phyloP scores from a whole-genome alignment of 2,329 filamentous ascomycete species.

The Aspergillus spinulosporus region DNA sequence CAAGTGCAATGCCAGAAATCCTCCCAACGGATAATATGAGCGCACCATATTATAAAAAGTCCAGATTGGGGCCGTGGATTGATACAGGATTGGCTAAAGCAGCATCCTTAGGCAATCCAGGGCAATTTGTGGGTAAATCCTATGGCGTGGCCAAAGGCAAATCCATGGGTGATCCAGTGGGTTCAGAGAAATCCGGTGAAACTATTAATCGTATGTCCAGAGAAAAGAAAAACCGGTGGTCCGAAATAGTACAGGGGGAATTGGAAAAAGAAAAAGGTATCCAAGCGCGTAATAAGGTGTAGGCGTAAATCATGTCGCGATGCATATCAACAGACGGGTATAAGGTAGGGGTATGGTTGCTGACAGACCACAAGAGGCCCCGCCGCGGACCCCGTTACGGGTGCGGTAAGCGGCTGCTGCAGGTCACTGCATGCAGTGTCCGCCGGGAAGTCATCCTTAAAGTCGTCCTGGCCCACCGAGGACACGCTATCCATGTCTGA shows the following conservation, averaged over 20 bases:
- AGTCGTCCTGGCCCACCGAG: conserved; percentile 36
- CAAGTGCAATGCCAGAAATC: not conserved
- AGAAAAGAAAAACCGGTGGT: conserved; percentile 14
- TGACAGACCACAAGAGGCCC: conserved; percentile 30
- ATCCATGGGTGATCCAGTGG: conserved; percentile 9
- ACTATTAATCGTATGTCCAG: conserved; percentile 25
- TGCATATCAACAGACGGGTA: conserved; percentile 31
- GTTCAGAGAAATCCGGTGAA: conserved; percentile 18
- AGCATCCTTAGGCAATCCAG: not conserved
- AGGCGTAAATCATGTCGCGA: conserved; percentile 7
- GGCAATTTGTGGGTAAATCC: not conserved
- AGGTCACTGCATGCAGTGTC: conserved; percentile 30
- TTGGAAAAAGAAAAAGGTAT: conserved; percentile 16
- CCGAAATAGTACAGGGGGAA: conserved; percentile 23
- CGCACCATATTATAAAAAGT: not conserved
- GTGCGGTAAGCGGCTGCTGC: conserved; percentile 28
- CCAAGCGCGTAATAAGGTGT: conserved; percentile 12
- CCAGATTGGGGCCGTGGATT: not conserved
- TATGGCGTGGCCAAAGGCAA: conserved; percentile 6
- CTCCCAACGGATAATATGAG: conserved; percentile 5
- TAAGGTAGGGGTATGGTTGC: conserved; percentile 27
- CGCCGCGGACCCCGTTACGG: not conserved
- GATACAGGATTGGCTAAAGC: not conserved
- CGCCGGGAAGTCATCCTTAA: conserved; percentile 33
- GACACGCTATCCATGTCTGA: conserved; percentile 38